phyloP scores from a whole-genome alignment of 2,329 filamentous ascomycete genomes.

The Sporothrix inflata region DNA sequence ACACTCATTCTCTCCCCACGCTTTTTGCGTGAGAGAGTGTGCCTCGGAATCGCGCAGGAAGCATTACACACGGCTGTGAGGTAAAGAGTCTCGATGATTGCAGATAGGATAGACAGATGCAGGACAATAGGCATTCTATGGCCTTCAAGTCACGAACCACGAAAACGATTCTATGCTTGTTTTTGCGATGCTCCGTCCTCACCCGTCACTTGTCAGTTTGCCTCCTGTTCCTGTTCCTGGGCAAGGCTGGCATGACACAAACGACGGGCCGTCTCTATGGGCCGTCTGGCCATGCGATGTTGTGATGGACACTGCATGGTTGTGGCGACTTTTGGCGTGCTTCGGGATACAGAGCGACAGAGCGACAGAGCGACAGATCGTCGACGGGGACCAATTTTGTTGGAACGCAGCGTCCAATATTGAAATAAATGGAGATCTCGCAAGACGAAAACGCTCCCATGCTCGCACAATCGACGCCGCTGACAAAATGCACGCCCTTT shows the following conservation, averaged over 20 bases:
- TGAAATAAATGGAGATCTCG: not conserved
- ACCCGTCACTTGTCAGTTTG: not conserved
- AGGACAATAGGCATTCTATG: not conserved
- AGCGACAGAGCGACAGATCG: slow-evolving; percentile 14
- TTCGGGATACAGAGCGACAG: slow-evolving; percentile 12
- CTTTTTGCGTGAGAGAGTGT: not conserved
- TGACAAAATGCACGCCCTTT: not conserved
- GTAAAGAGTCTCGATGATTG: not conserved
- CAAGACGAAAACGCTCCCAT: too few species aligned
- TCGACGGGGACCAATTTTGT: not conserved
- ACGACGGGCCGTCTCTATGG: not conserved
- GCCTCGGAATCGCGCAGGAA: not conserved
- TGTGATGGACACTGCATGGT: slow-evolving; percentile 16
- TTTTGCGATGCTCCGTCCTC: not conserved
- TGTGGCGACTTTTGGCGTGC: not conserved
- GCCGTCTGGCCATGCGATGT: slow-evolving; percentile 8
- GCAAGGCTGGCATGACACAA: slow-evolving; percentile 13
- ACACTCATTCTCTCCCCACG: not conserved
- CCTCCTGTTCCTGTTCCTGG: not conserved
- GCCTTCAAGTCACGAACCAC: not conserved
- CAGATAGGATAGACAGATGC: not conserved
- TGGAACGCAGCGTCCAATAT: not conserved
- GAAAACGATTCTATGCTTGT: not conserved
- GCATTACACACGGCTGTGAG: slow-evolving; percentile 19
- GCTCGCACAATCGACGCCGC: too few species aligned